phyloP scores from a whole-genome alignment of 306 rosid genomes.

The Medicago arabica region DNA sequence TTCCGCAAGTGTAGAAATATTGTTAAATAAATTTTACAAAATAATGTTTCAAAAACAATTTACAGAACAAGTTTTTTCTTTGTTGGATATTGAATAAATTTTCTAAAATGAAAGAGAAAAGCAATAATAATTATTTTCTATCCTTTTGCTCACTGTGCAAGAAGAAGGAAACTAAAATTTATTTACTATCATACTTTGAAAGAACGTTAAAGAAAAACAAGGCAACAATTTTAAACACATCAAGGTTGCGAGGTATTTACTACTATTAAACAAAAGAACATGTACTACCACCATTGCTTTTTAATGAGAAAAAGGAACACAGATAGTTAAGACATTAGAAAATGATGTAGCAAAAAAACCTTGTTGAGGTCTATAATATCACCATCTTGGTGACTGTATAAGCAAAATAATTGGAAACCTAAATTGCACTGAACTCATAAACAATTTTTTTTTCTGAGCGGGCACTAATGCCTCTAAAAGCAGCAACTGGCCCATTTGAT shows the following conservation, averaged over 20 bases:
- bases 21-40: not conserved
- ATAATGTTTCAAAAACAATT: not conserved
- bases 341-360: conserved; percentile 21
- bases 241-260: conserved; percentile 10
- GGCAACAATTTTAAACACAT: conserved; percentile 13
- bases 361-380: conserved; percentile 29
- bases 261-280: conserved; percentile 14
- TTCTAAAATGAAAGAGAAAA: too few relatives aligned
- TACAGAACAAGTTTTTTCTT: not conserved
- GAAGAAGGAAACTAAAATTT: too few relatives aligned
- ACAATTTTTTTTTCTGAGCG: conserved; percentile 33
- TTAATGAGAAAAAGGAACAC: not conserved
- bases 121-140: not conserved
- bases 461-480: conserved; percentile 46
- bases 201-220: not conserved
- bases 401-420: conserved; percentile 30
- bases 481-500: conserved; percentile 37
- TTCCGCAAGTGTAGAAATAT: not conserved
- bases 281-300: conserved; percentile 8
- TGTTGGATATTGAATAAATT: too few relatives aligned
- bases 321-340: not conserved
- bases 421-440: conserved; percentile 23
- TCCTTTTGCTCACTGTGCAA: not conserved
- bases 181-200: too few relatives aligned
- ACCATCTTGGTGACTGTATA: conserved; percentile 26